Conservation (phyloP, 768 basidiomycete species). For the Pholiota molesta region DNA sequence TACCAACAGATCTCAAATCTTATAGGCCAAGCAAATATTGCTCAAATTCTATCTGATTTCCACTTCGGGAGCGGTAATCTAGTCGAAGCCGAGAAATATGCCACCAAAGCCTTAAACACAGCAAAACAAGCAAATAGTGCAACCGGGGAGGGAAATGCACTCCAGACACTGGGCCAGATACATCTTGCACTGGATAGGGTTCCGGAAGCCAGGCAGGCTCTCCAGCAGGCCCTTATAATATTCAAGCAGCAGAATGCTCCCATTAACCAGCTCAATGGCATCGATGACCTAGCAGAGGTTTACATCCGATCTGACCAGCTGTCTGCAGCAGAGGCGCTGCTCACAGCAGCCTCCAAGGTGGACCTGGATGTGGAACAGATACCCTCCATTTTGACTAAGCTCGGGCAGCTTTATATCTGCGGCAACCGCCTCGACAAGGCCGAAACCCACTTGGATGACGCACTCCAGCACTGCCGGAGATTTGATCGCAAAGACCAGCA, state of each 20-base stretch:
- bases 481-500: background rate
- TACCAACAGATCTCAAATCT: background rate
- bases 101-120: background rate
- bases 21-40: background rate
- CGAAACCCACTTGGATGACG: background rate
- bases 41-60: background rate
- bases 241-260: background rate
- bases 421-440: background rate
- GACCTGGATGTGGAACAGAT: background rate
- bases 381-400: background rate
- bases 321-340: background rate
- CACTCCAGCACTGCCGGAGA: background rate
- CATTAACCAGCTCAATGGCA: background rate
- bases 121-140: background rate
- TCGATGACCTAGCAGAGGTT: background rate
- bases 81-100: background rate
- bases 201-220: background rate
- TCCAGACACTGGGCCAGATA: background rate
- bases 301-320: background rate
- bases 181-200: background rate
- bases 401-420: background rate
- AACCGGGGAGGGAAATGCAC: background rate
- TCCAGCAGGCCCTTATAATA: background rate
- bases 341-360: background rate
- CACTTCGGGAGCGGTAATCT: background rate